These are phyloP conservation scores for Phytophthora foliorum DNA, from an alignment of 352 stramenopile genomes.

Conservation along the genomic window DNA sequence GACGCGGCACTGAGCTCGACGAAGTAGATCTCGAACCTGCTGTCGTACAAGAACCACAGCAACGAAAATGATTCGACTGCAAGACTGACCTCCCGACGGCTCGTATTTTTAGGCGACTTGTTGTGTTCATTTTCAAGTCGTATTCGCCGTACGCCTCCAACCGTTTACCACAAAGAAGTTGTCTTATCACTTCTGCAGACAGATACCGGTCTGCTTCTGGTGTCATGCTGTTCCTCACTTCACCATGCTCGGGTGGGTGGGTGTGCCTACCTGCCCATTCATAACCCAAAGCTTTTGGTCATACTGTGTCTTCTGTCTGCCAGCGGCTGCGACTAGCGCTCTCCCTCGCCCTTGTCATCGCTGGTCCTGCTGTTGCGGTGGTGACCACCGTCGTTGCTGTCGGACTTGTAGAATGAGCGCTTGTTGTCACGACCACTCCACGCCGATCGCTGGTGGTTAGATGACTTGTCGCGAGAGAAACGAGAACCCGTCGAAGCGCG, in stretches of 20 bases:
- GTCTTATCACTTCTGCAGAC: constrained; percentile 20
- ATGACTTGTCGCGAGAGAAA: constrained; percentile 64
- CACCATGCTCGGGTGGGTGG: constrained; percentile 2
- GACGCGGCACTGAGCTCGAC: not conserved
- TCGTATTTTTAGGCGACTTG: constrained; percentile 49
- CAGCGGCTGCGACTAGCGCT: constrained; percentile 16
- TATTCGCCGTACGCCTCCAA: constrained; percentile 21
- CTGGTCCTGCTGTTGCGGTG: constrained; percentile 45
- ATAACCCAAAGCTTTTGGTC: constrained; percentile 10
- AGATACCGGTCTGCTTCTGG: constrained; percentile 8
- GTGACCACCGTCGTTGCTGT: constrained; percentile 45
- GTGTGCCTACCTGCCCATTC: constrained; percentile 15
- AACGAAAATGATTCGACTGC: constrained; percentile 16
- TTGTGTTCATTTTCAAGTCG: constrained; percentile 37
- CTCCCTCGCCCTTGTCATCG: constrained; percentile 41
- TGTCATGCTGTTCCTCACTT: constrained; percentile 3
- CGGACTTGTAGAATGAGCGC: constrained; percentile 61
- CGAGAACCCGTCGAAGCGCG: constrained; percentile 49
- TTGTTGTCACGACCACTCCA: constrained; percentile 72
- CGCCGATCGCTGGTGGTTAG: constrained; percentile 51
- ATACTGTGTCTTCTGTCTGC: not conserved
- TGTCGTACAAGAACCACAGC: not conserved
- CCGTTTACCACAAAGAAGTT: constrained; percentile 16
- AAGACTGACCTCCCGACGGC: constrained; percentile 14
- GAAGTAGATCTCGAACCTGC: not conserved